Evolutionary conservation across 169 alveolate species (phyloP), one percentile per base, ranked within the genome.

Genomic region (Condylostoma magnum): DNA sequence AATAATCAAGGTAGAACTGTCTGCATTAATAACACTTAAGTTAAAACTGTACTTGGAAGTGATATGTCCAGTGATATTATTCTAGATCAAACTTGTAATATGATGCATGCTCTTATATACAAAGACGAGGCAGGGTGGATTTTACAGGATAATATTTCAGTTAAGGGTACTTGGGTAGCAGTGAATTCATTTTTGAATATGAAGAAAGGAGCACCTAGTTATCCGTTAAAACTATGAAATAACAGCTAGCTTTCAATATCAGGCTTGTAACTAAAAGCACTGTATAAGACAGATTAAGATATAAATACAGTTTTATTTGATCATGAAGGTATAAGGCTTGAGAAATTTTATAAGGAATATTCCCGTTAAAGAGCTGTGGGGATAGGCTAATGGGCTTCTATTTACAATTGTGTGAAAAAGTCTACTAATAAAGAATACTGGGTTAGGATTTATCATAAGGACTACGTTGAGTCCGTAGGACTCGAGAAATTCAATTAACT

Each of bases 61-160:
- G 18, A 37, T n/a, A n/a, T 18, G 8, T 1, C 0, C 0, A 1
- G 33, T 34, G 71, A 60, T 27, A 2, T 60, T 8, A 55, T 37
- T 28, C 27, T 60, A n/a, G 31, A 10, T n/a, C n/a, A n/a, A n/a
- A n/a, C n/a, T n/a, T n/a, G n/a, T n/a, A n/a, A n/a, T n/a, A n/a
- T n/a, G n/a, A n/a, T n/a, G n/a, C 71, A 60, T 27, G 54, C 71
- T n/a, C 22, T 33, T 8, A 60, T 60, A 20, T 52, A 60, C 2
- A 30, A 38, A 20, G 43, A 38, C 18, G 18, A 34, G 8, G n/a
- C n/a, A n/a, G 71, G 71, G 6, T 60, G 71, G 71, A n/a, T 25
- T 60, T n/a, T 60, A 18, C 36, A 22, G 6, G 71, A 60, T 27
- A 15, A 37, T 18, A 52, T 38, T 27, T 38, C 56, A 18, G n/a